Percentiles rank a stretch among this genome's conserved stretches.
Evolutionary conservation across 805 yeast species (phyloP).

Genomic region (Zygosaccharomyces pseudorouxii): DNA sequence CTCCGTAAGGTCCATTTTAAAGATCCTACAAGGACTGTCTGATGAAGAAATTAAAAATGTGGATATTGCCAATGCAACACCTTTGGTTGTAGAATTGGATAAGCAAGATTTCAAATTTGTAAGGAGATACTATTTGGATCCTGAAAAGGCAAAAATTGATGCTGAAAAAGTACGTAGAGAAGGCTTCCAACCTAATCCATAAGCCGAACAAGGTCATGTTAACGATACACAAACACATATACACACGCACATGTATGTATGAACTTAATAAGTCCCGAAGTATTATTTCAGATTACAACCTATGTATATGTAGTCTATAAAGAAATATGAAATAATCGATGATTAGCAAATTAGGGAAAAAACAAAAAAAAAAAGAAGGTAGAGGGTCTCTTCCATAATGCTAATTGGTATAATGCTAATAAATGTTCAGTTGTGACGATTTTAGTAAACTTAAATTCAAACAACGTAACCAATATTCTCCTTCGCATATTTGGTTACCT

Average conservation of each 20-base stretch:
- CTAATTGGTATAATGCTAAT: conserved; percentile 1
- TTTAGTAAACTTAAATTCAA: background rate
- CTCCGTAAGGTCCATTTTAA: conserved; percentile 70
- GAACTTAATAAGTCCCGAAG: background rate
- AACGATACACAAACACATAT: background rate
- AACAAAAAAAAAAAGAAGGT: background rate
- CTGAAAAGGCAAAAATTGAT: conserved; percentile 71
- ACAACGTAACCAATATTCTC: conserved; percentile 62
- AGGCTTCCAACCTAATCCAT: conserved; percentile 45
- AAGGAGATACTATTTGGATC: conserved; percentile 66
- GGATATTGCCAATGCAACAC: conserved; percentile 82
- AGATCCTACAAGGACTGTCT: conserved; percentile 58
- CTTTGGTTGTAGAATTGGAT: conserved; percentile 63
- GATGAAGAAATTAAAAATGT: conserved; percentile 67
- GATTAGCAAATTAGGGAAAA: conserved; percentile 1
- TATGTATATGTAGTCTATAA: conserved; percentile 6
- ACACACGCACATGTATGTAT: too few species aligned
- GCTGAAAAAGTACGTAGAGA: conserved; percentile 78
- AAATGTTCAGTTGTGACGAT: background rate
- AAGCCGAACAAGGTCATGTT: background rate
- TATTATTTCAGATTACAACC: conserved; percentile 1
- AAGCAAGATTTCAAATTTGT: conserved; percentile 42
- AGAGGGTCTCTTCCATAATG: conserved; percentile 1
- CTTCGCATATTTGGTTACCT: conserved; percentile 69
- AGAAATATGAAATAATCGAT: background rate